Percentiles rank a stretch among this genome's conserved stretches.
Conservation (phyloP, 805 yeast species). For the Groenewaldozyma tartarivorans region DNA sequence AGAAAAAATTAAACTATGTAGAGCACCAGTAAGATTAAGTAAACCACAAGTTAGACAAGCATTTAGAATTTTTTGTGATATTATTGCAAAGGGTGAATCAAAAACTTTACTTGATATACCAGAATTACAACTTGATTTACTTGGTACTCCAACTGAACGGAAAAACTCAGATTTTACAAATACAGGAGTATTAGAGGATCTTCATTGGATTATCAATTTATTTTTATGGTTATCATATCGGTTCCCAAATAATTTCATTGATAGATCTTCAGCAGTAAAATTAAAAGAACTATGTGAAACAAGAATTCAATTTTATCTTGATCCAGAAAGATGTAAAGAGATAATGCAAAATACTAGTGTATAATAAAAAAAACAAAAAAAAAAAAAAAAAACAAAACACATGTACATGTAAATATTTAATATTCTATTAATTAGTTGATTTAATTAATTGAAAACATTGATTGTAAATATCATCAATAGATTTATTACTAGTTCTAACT, state of each 20-base stretch:
- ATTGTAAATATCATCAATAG: constrained; percentile 2
- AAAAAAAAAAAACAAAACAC: too few relatives aligned
- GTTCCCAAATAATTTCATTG: constrained; percentile 74
- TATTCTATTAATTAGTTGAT: too few relatives aligned
- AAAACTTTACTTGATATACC: constrained; percentile 46
- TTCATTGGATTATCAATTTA: constrained; percentile 57
- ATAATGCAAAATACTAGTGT: too few relatives aligned
- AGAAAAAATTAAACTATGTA: constrained; percentile 48
- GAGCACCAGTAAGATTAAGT: constrained; percentile 49
- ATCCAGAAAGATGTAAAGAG: background rate
- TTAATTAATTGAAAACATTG: too few relatives aligned
- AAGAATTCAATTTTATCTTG: constrained; percentile 34
- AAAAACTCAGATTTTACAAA: constrained; percentile 6
- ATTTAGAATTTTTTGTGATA: constrained; percentile 38
- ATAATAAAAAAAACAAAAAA: too few relatives aligned
- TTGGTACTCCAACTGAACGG: constrained; percentile 5
- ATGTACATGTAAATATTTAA: too few relatives aligned
- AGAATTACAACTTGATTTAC: constrained; percentile 1
- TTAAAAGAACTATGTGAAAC: constrained; percentile 61
- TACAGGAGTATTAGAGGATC: constrained; percentile 39
- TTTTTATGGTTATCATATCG: constrained; percentile 83
- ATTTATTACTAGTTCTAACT: constrained; percentile 1
- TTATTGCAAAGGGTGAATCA: constrained; percentile 47
- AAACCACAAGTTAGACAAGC: constrained; percentile 33
- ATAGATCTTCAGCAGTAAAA: constrained; percentile 62